Conservation (phyloP, 495 filamentous ascomycete genomes). For the Aeminium ludgeri region DNA sequence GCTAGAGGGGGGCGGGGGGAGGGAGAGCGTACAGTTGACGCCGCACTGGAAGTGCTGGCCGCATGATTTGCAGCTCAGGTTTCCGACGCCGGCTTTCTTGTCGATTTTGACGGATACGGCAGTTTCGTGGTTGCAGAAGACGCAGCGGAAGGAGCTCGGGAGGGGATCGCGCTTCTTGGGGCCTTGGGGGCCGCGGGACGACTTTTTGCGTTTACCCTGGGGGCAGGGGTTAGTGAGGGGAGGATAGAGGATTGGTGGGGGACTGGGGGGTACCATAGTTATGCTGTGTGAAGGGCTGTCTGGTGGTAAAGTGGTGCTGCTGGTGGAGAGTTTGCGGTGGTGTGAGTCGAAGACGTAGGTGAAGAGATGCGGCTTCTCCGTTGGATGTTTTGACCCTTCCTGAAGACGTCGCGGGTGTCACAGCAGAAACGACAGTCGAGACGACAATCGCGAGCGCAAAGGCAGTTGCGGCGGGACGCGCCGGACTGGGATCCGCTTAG, state of each 20-base stretch:
- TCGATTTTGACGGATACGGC: conserved; percentile 77
- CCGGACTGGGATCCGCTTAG: too few relatives aligned
- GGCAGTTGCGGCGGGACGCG: neutral
- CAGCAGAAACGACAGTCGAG: too few relatives aligned
- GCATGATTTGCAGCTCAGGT: conserved; percentile 78
- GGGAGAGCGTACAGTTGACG: conserved; percentile 60
- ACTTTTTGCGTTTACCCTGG: conserved; percentile 91
- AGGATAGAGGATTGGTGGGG: neutral
- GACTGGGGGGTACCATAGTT: conserved; percentile 1
- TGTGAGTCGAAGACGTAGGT: too few relatives aligned
- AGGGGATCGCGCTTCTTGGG: conserved; percentile 80
- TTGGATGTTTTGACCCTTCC: too few relatives aligned
- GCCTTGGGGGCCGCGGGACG: conserved; percentile 62
- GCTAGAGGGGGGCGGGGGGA: neutral
- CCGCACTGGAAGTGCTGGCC: conserved; percentile 81
- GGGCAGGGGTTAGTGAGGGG: neutral
- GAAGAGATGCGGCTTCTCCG: too few relatives aligned
- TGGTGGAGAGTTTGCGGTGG: neutral
- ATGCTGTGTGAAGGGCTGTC: neutral
- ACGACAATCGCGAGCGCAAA: neutral
- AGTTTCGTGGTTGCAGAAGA: conserved; percentile 96
- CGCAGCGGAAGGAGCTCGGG: conserved; percentile 77
- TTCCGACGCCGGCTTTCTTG: conserved; percentile 72
- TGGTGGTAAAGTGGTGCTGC: too few relatives aligned
- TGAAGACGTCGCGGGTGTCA: too few relatives aligned